Percentiles rank a stretch among this genome's conserved stretches.
Conservation (phyloP, 1,284 basidiomycete species). For the Veloboletus limbatus region DNA sequence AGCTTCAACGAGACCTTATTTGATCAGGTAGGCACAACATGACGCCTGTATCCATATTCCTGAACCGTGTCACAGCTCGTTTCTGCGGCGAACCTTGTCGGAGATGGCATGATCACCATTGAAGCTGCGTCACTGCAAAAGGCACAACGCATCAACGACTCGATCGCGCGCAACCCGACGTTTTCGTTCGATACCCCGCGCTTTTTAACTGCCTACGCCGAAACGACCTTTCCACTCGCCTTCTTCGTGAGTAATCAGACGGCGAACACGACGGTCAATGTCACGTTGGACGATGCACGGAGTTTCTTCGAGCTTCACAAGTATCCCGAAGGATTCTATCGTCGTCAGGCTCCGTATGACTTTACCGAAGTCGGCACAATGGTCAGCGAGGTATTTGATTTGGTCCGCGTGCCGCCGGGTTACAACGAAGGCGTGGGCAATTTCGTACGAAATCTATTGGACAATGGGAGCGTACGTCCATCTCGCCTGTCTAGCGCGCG, state of each 20-base stretch:
- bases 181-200: constrained; percentile 25
- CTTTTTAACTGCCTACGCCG: constrained; percentile 19
- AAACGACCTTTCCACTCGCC: constrained; percentile 26
- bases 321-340: constrained; percentile 24
- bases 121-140: constrained; percentile 21
- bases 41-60: background rate
- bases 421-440: constrained; percentile 23
- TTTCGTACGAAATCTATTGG: constrained; percentile 15
- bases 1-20: constrained; percentile 32
- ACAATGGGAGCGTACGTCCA: constrained; percentile 18
- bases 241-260: constrained; percentile 32
- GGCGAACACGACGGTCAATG: constrained; percentile 11
- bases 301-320: constrained; percentile 20
- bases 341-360: constrained; percentile 20
- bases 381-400: background rate
- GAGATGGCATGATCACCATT: constrained; percentile 18
- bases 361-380: constrained; percentile 3
- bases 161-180: constrained; percentile 28
- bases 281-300: constrained; percentile 15
- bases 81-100: constrained; percentile 16
- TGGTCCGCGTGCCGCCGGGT: constrained; percentile 16
- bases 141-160: constrained; percentile 21
- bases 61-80: constrained; percentile 14
- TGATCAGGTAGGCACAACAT: constrained; percentile 10
- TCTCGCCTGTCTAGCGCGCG: background rate